Conservation (phyloP, 2,329 filamentous ascomycete species). For the Aureobasidium namibiae region DNA sequence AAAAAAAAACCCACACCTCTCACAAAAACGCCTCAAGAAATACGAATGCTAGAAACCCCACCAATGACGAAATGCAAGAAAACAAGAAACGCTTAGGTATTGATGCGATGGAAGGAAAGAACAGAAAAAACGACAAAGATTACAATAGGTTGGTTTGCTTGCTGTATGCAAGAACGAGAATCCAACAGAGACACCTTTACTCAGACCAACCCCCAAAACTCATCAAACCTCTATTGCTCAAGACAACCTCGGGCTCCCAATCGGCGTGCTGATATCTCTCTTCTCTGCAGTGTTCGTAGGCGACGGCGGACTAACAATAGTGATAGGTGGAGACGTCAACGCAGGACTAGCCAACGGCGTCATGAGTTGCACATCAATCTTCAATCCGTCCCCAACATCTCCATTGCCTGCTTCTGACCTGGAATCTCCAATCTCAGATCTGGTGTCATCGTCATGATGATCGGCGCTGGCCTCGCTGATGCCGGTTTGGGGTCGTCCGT, state of each 20-base stretch:
- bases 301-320: slow-evolving; percentile 24
- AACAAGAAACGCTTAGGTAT: background rate
- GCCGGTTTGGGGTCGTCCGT: slow-evolving; percentile 24
- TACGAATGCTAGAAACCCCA: background rate
- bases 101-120: background rate
- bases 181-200: no score
- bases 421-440: slow-evolving; percentile 7
- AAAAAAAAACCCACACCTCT: no score
- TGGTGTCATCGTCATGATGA: slow-evolving; percentile 21
- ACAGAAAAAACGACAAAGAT: background rate
- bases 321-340: slow-evolving; percentile 18
- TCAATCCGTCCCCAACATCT: background rate
- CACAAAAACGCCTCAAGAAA: background rate
- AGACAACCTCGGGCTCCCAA: background rate
- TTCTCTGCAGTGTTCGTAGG: slow-evolving; percentile 17
- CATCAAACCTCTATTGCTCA: background rate
- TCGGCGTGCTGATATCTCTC: background rate
- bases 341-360: slow-evolving; percentile 13
- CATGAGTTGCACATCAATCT: slow-evolving; percentile 15
- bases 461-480: slow-evolving; percentile 25
- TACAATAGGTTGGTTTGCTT: background rate
- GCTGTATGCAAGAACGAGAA: background rate
- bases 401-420: slow-evolving; percentile 13
- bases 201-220: background rate
- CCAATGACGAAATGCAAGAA: background rate